Percentiles rank a stretch among this genome's conserved stretches.
Evolutionary conservation across 73 alveolate genomes (phyloP).

Genomic region (Uronychia binucleata): DNA sequence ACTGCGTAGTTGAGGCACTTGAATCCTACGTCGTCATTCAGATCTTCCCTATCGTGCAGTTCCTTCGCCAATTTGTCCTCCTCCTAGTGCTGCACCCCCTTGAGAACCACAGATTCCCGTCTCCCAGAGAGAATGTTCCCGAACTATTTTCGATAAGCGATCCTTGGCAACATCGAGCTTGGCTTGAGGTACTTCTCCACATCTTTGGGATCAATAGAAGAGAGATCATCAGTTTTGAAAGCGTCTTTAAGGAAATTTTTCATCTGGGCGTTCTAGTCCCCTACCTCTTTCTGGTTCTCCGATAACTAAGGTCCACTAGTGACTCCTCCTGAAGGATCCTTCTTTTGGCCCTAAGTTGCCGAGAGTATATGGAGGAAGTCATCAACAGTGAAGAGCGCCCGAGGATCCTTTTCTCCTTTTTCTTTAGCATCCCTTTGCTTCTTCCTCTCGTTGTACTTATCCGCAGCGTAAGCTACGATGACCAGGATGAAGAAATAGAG

Average conservation of each 20-base stretch:
- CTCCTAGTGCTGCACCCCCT: constrained; percentile 14
- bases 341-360: constrained; percentile 2
- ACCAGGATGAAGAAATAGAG: constrained; percentile 55
- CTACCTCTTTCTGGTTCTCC: background rate
- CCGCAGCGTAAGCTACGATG: constrained; percentile 53
- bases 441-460: constrained; percentile 2
- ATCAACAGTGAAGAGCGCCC: background rate
- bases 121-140: constrained; percentile 25
- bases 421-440: background rate
- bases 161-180: constrained; percentile 30
- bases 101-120: constrained; percentile 37
- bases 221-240: constrained; percentile 32
- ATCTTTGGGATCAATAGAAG: constrained; percentile 26
- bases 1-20: constrained; percentile 64
- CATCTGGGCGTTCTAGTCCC: constrained; percentile 1
- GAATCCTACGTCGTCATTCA: constrained; percentile 46
- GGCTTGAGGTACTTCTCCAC: constrained; percentile 28
- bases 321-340: constrained; percentile 1
- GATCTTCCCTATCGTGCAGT: constrained; percentile 5
- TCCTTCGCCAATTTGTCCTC: background rate
- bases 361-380: constrained; percentile 20
- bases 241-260: constrained; percentile 25
- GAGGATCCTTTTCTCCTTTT: background rate
- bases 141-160: constrained; percentile 28
- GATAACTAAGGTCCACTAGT: background rate